phyloP scores from a whole-genome alignment of 2,329 filamentous ascomycete species.

The Tolypocladium capitatum region DNA sequence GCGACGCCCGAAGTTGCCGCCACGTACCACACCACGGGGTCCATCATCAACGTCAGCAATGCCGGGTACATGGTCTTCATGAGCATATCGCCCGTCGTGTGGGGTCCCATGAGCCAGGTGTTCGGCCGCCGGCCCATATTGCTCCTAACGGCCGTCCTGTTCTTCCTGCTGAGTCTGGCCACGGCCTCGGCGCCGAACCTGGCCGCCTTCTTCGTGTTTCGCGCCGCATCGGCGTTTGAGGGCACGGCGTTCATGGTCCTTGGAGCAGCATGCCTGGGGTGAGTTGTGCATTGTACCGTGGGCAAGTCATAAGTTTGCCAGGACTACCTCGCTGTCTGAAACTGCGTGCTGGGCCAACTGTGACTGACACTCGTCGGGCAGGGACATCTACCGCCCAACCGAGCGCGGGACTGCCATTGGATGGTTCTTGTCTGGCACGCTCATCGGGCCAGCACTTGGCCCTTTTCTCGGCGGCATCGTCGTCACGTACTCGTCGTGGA shows the following conservation, averaged over 20 bases:
- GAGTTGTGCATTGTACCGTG: constrained; percentile 9
- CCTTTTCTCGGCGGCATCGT: constrained; percentile 64
- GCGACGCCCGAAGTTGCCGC: constrained; percentile 61
- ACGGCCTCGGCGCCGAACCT: constrained; percentile 62
- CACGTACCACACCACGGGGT: constrained; percentile 51
- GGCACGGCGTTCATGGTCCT: constrained; percentile 63
- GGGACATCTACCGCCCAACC: constrained; percentile 49
- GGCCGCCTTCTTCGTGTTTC: constrained; percentile 58
- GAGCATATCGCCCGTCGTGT: constrained; percentile 56
- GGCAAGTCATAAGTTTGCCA: neutral
- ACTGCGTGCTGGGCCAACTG: neutral
- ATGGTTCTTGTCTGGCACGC: constrained; percentile 59
- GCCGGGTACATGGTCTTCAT: constrained; percentile 64
- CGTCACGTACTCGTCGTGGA: constrained; percentile 60
- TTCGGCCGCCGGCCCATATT: constrained; percentile 45
- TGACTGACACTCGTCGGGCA: constrained; percentile 7
- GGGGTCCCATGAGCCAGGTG: constrained; percentile 57
- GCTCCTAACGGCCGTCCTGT: constrained; percentile 46
- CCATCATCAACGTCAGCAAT: constrained; percentile 61
- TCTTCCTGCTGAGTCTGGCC: constrained; percentile 57
- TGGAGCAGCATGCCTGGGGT: constrained; percentile 55
- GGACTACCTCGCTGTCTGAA: neutral
- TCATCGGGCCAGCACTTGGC: constrained; percentile 59
- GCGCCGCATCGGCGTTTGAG: constrained; percentile 61
- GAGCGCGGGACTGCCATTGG: constrained; percentile 60